Percentiles rank a stretch among this genome's conserved stretches.
Conservation (phyloP, 495 filamentous ascomycete species). For the Elasticomyces elasticus region DNA sequence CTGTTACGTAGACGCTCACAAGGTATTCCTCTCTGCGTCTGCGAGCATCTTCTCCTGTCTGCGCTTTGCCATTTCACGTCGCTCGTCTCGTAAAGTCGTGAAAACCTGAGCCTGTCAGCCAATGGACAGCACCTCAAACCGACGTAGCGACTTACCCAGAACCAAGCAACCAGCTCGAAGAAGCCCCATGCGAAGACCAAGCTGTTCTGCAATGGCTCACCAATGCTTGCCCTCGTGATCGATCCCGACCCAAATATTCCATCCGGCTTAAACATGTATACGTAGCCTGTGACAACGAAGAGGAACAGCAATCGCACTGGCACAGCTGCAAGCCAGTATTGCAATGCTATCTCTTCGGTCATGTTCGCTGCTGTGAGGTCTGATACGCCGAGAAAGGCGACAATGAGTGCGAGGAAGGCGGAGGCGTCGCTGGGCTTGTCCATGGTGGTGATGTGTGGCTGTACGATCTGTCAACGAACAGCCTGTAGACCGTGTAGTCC, state of each 20-base stretch:
- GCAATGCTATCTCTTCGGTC: slow-evolving; percentile 54
- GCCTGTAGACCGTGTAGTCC: slow-evolving; percentile 5
- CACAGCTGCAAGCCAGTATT: slow-evolving; percentile 59
- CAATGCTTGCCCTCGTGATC: slow-evolving; percentile 23
- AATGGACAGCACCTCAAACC: no score
- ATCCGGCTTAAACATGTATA: slow-evolving; percentile 49
- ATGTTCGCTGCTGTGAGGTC: slow-evolving; percentile 66
- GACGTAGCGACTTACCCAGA: slow-evolving; percentile 54
- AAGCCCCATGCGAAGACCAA: slow-evolving; percentile 77
- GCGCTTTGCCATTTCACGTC: slow-evolving; percentile 2
- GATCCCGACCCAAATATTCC: slow-evolving; percentile 34
- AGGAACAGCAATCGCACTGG: slow-evolving; percentile 54
- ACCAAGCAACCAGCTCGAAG: slow-evolving; percentile 76
- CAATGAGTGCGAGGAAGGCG: slow-evolving; percentile 59
- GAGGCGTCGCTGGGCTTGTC: slow-evolving; percentile 53
- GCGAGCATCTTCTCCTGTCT: slow-evolving; percentile 9
- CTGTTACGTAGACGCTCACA: slow-evolving; percentile 12
- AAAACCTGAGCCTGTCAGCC: slow-evolving; percentile 13
- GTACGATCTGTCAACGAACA: slow-evolving; percentile 20
- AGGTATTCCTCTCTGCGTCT: slow-evolving; percentile 10
- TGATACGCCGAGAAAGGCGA: slow-evolving; percentile 55
- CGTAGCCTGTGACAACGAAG: slow-evolving; percentile 55
- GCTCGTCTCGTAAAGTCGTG: slow-evolving; percentile 21
- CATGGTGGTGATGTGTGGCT: slow-evolving; percentile 43
- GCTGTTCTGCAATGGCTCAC: slow-evolving; percentile 60